Evolutionary conservation across 2,329 filamentous ascomycete species (phyloP).

Genomic region (Beauveria scarabaeidicola): DNA sequence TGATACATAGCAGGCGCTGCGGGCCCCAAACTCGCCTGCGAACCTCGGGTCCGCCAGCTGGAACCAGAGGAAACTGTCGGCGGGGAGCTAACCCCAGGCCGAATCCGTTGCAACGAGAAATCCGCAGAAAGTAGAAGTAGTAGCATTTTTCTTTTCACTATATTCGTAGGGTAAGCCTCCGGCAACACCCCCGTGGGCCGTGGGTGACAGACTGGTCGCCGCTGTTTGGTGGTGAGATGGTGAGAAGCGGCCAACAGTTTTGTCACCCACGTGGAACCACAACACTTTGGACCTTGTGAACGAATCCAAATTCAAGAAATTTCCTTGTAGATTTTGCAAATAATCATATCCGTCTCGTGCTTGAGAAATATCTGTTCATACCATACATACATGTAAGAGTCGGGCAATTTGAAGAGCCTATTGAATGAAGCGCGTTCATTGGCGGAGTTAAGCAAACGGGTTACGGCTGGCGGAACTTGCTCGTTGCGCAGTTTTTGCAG

Average conservation of each 20-base stretch:
- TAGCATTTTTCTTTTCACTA: too few species aligned
- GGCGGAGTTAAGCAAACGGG: conserved; percentile 3
- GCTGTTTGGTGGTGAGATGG: too few species aligned
- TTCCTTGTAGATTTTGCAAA: too few species aligned
- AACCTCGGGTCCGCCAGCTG: not conserved
- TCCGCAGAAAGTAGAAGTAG: not conserved
- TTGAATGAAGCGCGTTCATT: not conserved
- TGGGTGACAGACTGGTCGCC: too few species aligned
- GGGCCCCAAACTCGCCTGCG: not conserved
- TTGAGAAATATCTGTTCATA: too few species aligned
- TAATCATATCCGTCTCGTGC: too few species aligned
- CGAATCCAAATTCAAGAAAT: too few species aligned
- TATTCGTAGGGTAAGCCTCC: too few species aligned
- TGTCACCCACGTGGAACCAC: too few species aligned
- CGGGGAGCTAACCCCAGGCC: not conserved
- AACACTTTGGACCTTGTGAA: too few species aligned
- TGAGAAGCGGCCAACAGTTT: too few species aligned
- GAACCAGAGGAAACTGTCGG: not conserved
- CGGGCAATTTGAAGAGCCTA: not conserved
- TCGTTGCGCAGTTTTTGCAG: not conserved
- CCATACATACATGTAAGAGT: not conserved
- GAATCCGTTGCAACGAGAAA: not conserved
- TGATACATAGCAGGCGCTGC: conserved; percentile 1
- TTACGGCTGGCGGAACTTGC: not conserved
- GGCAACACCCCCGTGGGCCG: too few species aligned